Evolutionary conservation across 176 grass and related monocot species (phyloP).

Genomic region (Bolboschoenus planiculmis): DNA sequence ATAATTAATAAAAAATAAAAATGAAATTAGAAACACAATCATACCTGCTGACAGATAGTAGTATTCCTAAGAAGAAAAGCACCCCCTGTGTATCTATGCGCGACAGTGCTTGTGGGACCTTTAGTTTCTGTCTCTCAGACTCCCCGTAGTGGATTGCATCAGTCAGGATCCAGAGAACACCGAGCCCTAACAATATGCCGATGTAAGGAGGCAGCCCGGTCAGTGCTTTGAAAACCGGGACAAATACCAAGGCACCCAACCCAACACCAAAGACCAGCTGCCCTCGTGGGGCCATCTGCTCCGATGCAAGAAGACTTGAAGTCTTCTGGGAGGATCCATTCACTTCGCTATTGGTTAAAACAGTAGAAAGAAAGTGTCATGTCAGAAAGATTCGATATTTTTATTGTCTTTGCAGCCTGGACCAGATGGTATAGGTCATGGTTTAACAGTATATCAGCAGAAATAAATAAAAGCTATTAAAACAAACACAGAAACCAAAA

Average conservation of each 20-base stretch:
- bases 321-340: constrained; percentile 51
- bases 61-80: constrained; percentile 92
- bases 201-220: constrained; percentile 93
- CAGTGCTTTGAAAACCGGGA: constrained; percentile 77
- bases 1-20: neutral
- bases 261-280: constrained; percentile 81
- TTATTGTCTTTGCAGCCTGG: constrained; percentile 5
- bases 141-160: constrained; percentile 93
- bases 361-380: constrained; percentile 10
- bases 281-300: constrained; percentile 92
- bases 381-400: neutral
- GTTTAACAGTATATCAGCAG: no score
- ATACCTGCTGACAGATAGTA: constrained; percentile 79
- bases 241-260: constrained; percentile 69
- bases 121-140: constrained; percentile 65
- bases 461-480: neutral
- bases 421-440: neutral
- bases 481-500: neutral
- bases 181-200: constrained; percentile 84
- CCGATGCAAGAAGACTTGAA: constrained; percentile 55
- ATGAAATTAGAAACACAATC: neutral
- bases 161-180: constrained; percentile 85
- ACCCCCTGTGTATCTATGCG: constrained; percentile 91
- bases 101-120: constrained; percentile 89
- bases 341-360: constrained; percentile 50